Conservation (phyloP, 257 asterid genomes). For the Coffea canephora region DNA sequence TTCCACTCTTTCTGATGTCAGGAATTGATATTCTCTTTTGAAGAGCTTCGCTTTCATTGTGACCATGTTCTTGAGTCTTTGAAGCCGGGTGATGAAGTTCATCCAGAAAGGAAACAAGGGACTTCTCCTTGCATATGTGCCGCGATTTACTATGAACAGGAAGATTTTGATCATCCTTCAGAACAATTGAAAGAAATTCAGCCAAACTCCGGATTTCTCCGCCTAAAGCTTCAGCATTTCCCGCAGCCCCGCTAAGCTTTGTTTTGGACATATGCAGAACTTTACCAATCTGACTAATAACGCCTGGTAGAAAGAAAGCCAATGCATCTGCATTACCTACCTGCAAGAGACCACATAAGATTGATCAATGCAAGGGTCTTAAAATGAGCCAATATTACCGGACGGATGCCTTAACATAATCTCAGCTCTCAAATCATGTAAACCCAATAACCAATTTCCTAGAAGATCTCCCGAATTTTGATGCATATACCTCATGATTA, state of each 20-base stretch:
- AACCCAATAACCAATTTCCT: neutral
- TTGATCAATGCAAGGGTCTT: neutral
- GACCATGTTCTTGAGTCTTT: slow-evolving; percentile 33
- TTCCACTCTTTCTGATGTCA: slow-evolving; percentile 27
- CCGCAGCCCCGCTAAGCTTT: slow-evolving; percentile 94
- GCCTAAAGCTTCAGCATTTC: slow-evolving; percentile 70
- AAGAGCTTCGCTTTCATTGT: slow-evolving; percentile 31
- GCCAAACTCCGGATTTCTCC: slow-evolving; percentile 71
- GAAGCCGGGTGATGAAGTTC: slow-evolving; percentile 70
- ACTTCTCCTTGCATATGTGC: slow-evolving; percentile 43
- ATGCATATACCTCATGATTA: neutral
- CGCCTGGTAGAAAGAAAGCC: slow-evolving; percentile 96
- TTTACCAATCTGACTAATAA: slow-evolving; percentile 91
- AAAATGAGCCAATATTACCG: neutral
- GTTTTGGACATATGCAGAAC: slow-evolving; percentile 69
- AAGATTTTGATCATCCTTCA: slow-evolving; percentile 48
- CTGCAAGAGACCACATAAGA: slow-evolving; percentile 43
- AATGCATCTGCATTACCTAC: slow-evolving; percentile 91
- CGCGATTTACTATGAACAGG: slow-evolving; percentile 28
- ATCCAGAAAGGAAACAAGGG: slow-evolving; percentile 55
- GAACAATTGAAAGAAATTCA: slow-evolving; percentile 71
- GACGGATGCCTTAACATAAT: neutral
- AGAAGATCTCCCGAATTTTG: neutral
- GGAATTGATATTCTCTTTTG: slow-evolving; percentile 27
- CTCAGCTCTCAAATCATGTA: neutral